These are phyloP conservation scores for Aurinia saxatilis DNA, from an alignment of 345 rosid genomes.

Conservation along the genomic window DNA sequence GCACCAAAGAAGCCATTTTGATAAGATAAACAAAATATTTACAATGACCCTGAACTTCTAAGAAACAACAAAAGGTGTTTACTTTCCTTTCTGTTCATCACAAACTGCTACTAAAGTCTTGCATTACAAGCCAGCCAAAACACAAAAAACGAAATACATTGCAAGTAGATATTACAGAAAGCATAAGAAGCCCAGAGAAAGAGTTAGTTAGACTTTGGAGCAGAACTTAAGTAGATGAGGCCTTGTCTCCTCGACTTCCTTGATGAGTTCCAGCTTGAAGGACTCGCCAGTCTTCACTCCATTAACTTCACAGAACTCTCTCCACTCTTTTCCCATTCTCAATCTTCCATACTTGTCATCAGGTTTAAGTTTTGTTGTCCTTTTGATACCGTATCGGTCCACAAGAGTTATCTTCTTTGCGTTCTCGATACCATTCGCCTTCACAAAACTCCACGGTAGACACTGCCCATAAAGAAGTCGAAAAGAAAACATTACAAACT, in stretches of 20 bases:
- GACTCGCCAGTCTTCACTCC: conserved; percentile 1
- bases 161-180: background rate
- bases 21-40: too few relatives aligned
- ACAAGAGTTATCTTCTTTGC: background rate
- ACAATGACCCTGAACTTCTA: too few relatives aligned
- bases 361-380: background rate
- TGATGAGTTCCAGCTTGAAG: conserved; percentile 11
- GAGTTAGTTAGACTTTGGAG: background rate
- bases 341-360: background rate
- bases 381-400: background rate
- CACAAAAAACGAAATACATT: background rate
- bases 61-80: too few relatives aligned
- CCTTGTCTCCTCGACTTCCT: background rate
- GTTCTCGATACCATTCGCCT: background rate
- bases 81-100: too few relatives aligned
- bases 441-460: background rate
- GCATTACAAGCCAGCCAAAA: background rate
- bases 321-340: conserved; percentile 19
- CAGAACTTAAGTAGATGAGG: conserved; percentile 12
- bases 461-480: background rate
- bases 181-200: background rate
- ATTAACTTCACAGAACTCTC: conserved; percentile 9
- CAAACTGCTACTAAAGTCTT: too few relatives aligned
- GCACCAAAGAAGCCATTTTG: too few relatives aligned
- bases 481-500: background rate